Evolutionary conservation across 202 grass and related monocot species (phyloP).

Genomic region (Zizania palustris): DNA sequence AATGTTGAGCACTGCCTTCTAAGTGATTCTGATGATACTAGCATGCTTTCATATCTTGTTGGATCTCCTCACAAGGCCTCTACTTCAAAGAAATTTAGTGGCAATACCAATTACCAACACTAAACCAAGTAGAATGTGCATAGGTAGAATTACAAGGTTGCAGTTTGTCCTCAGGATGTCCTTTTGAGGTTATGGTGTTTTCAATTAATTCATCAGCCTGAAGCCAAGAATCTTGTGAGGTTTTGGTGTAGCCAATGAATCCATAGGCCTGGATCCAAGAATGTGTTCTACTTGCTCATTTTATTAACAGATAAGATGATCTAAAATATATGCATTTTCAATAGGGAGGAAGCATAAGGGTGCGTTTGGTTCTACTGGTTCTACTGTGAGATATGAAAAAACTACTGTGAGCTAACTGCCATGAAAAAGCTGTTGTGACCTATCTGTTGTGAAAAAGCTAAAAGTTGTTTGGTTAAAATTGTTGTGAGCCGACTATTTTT

Average conservation of each 20-base stretch:
- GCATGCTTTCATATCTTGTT: not conserved
- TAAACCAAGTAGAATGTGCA: conserved; percentile 13
- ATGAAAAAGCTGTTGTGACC: too few species aligned
- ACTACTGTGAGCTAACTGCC: too few species aligned
- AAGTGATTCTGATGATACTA: not conserved
- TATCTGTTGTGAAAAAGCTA: too few species aligned
- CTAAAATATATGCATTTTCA: not conserved
- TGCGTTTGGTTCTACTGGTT: too few species aligned
- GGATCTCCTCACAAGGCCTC: conserved; percentile 6
- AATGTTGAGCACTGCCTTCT: conserved; percentile 3
- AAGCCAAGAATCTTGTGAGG: not conserved
- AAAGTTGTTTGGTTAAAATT: too few species aligned
- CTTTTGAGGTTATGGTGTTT: not conserved
- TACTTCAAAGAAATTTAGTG: conserved; percentile 21
- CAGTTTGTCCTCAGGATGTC: not conserved
- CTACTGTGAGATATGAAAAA: too few species aligned
- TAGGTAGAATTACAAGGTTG: not conserved
- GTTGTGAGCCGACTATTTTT: too few species aligned
- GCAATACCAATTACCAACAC: not conserved
- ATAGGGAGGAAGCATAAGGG: conserved; percentile 32
- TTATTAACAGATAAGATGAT: not conserved
- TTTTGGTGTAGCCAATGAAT: conserved; percentile 1
- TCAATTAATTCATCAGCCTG: not conserved
- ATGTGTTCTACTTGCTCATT: not conserved
- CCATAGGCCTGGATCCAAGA: not conserved